Conservation (phyloP, 306 rosid genomes). For the Cucurbita ficifolia region DNA sequence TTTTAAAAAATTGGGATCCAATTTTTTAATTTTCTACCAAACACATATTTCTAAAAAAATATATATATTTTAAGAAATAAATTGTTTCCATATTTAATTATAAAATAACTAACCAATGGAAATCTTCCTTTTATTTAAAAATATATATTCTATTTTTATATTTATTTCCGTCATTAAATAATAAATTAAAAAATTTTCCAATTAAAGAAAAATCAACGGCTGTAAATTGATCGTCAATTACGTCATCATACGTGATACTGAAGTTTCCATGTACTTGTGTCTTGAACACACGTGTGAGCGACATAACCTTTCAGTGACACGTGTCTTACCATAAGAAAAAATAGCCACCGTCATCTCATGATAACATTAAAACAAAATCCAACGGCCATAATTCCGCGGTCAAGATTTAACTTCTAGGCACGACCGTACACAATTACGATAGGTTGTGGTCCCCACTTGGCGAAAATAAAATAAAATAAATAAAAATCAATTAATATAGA, state of each 20-base stretch:
- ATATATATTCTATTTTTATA: too few species aligned
- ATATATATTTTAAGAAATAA: too few species aligned
- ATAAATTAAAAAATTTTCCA: not conserved
- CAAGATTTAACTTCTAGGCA: not conserved
- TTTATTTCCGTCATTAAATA: not conserved
- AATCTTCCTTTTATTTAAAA: too few species aligned
- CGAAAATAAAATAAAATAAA: not conserved
- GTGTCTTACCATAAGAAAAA: not conserved
- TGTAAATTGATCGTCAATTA: not conserved
- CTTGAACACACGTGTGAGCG: not conserved
- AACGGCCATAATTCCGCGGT: not conserved
- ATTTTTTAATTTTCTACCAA: too few species aligned
- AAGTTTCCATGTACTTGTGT: not conserved
- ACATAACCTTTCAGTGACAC: not conserved
- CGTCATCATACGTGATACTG: not conserved
- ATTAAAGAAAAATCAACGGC: not conserved
- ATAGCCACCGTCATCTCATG: not conserved
- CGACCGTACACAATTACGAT: not conserved
- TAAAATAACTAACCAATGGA: not conserved
- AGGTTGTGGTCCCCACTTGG: not conserved
- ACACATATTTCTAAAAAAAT: not conserved
- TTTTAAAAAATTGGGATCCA: too few species aligned
- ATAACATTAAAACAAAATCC: not conserved
- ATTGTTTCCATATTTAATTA: not conserved
- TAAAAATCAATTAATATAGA: not conserved